Base-by-base conservation (phyloP, 331 rosid species). In the Quercus tomentella region DNA sequence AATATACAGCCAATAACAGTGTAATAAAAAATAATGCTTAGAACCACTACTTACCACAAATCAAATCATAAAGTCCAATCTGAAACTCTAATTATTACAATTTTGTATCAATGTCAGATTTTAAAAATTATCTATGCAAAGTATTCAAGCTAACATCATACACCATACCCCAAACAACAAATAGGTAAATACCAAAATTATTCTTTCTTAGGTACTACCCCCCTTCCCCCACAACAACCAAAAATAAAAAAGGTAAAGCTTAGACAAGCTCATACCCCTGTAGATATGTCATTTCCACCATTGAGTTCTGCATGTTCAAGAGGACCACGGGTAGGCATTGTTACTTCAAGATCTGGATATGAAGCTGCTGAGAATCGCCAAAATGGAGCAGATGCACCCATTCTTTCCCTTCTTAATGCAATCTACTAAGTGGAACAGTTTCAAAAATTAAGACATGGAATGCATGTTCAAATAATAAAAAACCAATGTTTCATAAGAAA, bases 321-420 rank as follows among this genome's bases (percentile, higher is more conserved):
- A 77, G 88, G 92, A 67, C 91, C 87, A 87, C 83, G 81, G 76
- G 80, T 70, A 63, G 91, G 72, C 82, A 80, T 74, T 74, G 71
- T 78, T 71, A 80, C 77, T 86, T 89, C 97, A 67, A 91, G 98
- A 83, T 94, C 98, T 0, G 98, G 97, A 91, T 94, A 94, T 2
- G 98, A 92, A 84, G 97, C 95, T 83, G 98, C 97, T 76, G 98
- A 91, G 81, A 89, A 91, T 82, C 97, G 84, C 97, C 93, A 92
- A 91, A 94, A 92, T 56, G 98, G 98, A 78, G 98, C 98, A 65
- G 97, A 89, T 37, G 91, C 95, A 61, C 95, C 98, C 86, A 92
- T 82, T 78, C 90, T 92, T 86, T 92, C 98, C 87, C 98, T 92
- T 85, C 93, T 91, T 84, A 94, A 85, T 60, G 98, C 98, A 80